Evolutionary conservation across 2,329 filamentous ascomycete species (phyloP), one percentile per base, ranked within the genome.

Genomic region (Diaporthe sp.): DNA sequence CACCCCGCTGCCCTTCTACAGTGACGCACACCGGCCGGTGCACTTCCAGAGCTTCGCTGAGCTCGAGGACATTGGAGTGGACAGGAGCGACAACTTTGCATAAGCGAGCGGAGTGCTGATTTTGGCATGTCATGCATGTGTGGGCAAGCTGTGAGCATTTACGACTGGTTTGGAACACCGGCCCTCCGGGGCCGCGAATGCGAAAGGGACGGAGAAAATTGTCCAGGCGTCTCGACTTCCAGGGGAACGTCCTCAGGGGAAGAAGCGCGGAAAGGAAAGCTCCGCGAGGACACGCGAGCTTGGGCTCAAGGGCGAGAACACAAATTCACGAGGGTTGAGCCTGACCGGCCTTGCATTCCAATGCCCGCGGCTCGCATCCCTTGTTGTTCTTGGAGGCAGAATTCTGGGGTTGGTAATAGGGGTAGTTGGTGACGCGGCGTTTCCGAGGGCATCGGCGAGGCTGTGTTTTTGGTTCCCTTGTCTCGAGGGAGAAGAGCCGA

Each of bases 1-100:
- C 85, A 97, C 95, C 58, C 97, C 97, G 25, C 85, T 93, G 79
- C 89, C 94, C 12, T 98, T 98, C 86, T 99, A 99, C 86, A 96
- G 94, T 82, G 95, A 96, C 80, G 90, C 95, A 80, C 97, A 99
- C 85, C 92, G 97, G 37, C 96, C 96, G 22, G 87, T 98, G 74
- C 97, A 99, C 86, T 99, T 99, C 90, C 94, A 96, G 84, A 98
- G 95, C 85, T 99, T 99, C 86, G 95, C 96, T 1, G 96, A 99
- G 87, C 86, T 99, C 83, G 97, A 99, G 86, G 96, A 99, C 85
- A 94, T 98, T 57, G 98, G 96, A 92, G 96, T 98, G 63, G 97
- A 99, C 84, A 90, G 95, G 81, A 92, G 92, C 78, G 96, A 99
- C 87, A 96, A 96, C 84, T 98, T 99, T 87, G 96, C 95, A 80